These are phyloP conservation scores for Brassica nigra DNA, from an alignment of 345 rosid species.

Conservation along the genomic window DNA sequence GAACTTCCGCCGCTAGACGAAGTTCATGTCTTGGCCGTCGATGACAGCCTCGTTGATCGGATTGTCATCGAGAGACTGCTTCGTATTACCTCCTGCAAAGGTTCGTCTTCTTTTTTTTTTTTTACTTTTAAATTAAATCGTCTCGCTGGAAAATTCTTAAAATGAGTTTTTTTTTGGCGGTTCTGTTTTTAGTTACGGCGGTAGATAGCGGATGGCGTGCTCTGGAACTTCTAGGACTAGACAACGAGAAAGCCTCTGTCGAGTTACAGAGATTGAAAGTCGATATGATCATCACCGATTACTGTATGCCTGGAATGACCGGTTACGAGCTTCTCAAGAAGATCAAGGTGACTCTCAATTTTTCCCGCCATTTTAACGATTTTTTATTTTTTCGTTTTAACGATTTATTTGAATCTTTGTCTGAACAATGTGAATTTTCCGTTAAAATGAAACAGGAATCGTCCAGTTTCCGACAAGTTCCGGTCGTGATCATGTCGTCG, in stretches of 20 bases:
- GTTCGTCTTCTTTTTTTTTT: slow-evolving; percentile 36
- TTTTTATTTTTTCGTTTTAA: too few relatives aligned
- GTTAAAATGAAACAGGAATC: slow-evolving; percentile 58
- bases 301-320: slow-evolving; percentile 99
- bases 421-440: neutral
- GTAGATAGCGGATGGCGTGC: slow-evolving; percentile 91
- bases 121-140: neutral
- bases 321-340: slow-evolving; percentile 96
- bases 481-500: slow-evolving; percentile 95
- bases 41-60: slow-evolving; percentile 86
- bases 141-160: neutral
- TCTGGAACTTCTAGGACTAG: slow-evolving; percentile 77
- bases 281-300: slow-evolving; percentile 90
- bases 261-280: slow-evolving; percentile 67
- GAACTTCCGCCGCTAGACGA: slow-evolving; percentile 52
- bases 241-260: slow-evolving; percentile 51
- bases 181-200: slow-evolving; percentile 67
- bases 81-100: slow-evolving; percentile 75
- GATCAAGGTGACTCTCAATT: slow-evolving; percentile 58
- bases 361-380: slow-evolving; percentile 7
- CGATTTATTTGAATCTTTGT: neutral
- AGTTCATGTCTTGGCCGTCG: slow-evolving; percentile 91
- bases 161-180: neutral
- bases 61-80: slow-evolving; percentile 86
- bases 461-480: slow-evolving; percentile 65